phyloP scores from a whole-genome alignment of 257 asterid genomes.

The Gynochthodes officinalis region DNA sequence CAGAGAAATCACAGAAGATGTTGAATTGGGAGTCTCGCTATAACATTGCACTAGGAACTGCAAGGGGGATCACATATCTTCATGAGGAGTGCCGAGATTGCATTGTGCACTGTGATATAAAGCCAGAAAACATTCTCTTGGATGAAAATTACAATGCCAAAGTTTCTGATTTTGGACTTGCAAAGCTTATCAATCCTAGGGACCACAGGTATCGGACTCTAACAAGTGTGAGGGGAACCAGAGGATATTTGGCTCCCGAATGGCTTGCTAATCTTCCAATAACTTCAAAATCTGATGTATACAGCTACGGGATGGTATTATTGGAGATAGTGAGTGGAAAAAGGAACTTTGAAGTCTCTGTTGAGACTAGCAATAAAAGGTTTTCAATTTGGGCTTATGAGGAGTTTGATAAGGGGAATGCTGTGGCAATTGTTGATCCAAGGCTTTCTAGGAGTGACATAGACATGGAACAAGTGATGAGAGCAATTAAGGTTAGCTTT shows the following conservation, averaged over 20 bases:
- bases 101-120: constrained; percentile 88
- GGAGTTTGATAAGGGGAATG: constrained; percentile 69
- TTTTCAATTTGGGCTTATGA: constrained; percentile 80
- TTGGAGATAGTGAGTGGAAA: constrained; percentile 81
- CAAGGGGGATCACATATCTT: constrained; percentile 76
- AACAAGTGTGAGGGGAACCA: constrained; percentile 77
- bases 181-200: constrained; percentile 64
- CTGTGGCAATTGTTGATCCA: constrained; percentile 46
- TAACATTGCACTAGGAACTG: constrained; percentile 72
- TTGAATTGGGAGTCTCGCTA: constrained; percentile 73
- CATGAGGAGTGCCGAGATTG: constrained; percentile 92
- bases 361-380: constrained; percentile 50
- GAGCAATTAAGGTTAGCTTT: constrained; percentile 63
- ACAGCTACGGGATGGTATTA: constrained; percentile 80
- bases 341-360: constrained; percentile 77
- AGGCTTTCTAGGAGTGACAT: constrained; percentile 43
- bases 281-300: constrained; percentile 73
- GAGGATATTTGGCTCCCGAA: constrained; percentile 87
- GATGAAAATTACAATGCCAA: constrained; percentile 71
- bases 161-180: constrained; percentile 88
- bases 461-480: constrained; percentile 58
- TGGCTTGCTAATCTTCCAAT: constrained; percentile 90
- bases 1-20: constrained; percentile 50
- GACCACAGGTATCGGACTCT: constrained; percentile 72
- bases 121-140: constrained; percentile 84